Percentiles rank a stretch among this genome's conserved stretches.
Conservation (phyloP, 2,329 filamentous ascomycete genomes). For the Cladorrhinum sp. region DNA sequence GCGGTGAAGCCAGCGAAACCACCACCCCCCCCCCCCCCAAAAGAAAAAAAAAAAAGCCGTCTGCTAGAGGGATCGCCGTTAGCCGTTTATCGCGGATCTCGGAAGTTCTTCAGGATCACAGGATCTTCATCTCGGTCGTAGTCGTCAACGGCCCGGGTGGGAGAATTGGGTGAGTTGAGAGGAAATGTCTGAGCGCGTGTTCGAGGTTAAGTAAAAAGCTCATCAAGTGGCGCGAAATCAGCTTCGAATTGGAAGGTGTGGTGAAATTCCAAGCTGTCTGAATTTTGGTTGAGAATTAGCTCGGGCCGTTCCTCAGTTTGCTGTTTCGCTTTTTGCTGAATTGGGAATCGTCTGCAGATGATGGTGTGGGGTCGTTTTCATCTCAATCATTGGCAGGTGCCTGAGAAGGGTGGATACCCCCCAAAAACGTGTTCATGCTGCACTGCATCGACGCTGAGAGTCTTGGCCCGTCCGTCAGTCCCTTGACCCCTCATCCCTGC, state of each 20-base stretch:
- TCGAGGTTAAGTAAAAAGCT: too few relatives aligned
- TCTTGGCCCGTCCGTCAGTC: too few relatives aligned
- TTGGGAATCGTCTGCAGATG: constrained; percentile 7
- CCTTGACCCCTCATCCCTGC: neutral
- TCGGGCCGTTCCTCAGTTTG: constrained; percentile 5
- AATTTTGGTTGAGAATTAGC: neutral
- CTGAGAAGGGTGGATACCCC: too few relatives aligned
- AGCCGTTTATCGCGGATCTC: neutral
- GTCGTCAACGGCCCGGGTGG: too few relatives aligned
- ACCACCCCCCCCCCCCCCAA: too few relatives aligned
- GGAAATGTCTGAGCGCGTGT: neutral
- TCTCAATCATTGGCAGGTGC: too few relatives aligned
- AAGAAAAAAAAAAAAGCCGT: too few relatives aligned
- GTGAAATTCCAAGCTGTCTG: neutral
- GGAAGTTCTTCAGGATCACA: neutral
- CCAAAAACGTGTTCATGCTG: constrained; percentile 8
- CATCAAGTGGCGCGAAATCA: neutral
- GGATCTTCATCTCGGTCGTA: too few relatives aligned
- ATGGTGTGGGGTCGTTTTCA: neutral
- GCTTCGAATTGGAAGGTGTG: neutral
- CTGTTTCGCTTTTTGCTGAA: constrained; percentile 3
- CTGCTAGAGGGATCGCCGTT: neutral
- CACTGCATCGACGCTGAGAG: neutral
- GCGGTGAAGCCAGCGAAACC: neutral
- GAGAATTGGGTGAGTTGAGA: too few relatives aligned